phyloP scores from a whole-genome alignment of 2,329 filamentous ascomycete genomes.

The Sporothrix dimorphospora region DNA sequence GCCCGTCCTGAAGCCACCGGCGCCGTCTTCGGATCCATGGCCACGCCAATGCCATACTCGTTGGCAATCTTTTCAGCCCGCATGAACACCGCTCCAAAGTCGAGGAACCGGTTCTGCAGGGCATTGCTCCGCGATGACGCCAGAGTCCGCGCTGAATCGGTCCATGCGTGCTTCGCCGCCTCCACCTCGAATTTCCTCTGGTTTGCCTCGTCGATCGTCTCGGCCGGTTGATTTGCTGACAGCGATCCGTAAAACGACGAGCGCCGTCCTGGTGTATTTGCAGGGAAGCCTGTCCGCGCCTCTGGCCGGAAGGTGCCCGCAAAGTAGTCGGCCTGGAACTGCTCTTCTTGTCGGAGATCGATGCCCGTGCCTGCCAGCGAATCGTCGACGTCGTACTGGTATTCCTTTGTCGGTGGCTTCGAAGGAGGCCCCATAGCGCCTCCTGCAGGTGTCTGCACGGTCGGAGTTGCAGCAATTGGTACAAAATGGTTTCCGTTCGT shows the following conservation, averaged over 20 bases:
- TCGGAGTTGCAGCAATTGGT: slow-evolving; percentile 24
- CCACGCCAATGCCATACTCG: slow-evolving; percentile 60
- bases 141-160: slow-evolving; percentile 63
- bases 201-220: slow-evolving; percentile 48
- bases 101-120: slow-evolving; percentile 72
- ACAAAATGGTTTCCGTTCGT: slow-evolving; percentile 27
- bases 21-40: slow-evolving; percentile 57
- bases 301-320: slow-evolving; percentile 51
- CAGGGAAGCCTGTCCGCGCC: slow-evolving; percentile 56
- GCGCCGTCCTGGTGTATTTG: slow-evolving; percentile 59
- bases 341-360: slow-evolving; percentile 83
- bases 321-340: slow-evolving; percentile 72
- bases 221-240: slow-evolving; percentile 65
- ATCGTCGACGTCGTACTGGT: slow-evolving; percentile 77
- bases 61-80: slow-evolving; percentile 61
- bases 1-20: slow-evolving; percentile 51
- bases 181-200: slow-evolving; percentile 70
- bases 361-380: slow-evolving; percentile 83
- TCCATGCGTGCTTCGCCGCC: slow-evolving; percentile 67
- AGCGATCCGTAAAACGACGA: slow-evolving; percentile 67
- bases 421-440: slow-evolving; percentile 62
- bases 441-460: slow-evolving; percentile 35
- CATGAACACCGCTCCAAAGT: slow-evolving; percentile 63
- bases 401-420: slow-evolving; percentile 64
- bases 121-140: slow-evolving; percentile 68